These are phyloP conservation scores for Cylindrotheca closterium DNA, from an alignment of 108 stramenopile genomes.

Conservation along the genomic window DNA sequence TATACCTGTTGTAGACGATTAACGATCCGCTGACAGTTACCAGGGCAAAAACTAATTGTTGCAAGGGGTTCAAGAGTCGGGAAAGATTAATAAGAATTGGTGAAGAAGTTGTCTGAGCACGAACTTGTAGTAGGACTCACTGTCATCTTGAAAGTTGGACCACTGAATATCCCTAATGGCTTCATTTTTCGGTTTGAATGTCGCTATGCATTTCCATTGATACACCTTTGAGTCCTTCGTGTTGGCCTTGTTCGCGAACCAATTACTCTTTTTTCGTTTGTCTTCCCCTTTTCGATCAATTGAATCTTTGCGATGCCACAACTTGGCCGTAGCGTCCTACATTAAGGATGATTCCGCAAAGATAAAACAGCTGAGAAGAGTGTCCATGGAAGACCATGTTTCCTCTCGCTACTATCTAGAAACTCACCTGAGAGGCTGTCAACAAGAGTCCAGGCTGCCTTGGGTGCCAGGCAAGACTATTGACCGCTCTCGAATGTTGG, in stretches of 20 bases:
- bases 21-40: conserved; percentile 72
- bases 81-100: no score
- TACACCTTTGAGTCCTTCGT: conserved; percentile 1
- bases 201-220: conserved; percentile 24
- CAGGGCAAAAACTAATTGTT: conserved; percentile 60
- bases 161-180: conserved; percentile 81
- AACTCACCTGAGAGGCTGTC: conserved; percentile 62
- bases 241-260: conserved; percentile 5
- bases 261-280: conserved; percentile 15
- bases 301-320: conserved; percentile 25
- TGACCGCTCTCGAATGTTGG: conserved; percentile 78
- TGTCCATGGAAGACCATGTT: not conserved
- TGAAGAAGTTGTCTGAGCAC: no score
- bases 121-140: conserved; percentile 14
- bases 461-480: conserved; percentile 81
- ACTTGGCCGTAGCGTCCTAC: conserved; percentile 30
- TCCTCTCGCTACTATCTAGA: not conserved
- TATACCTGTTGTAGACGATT: conserved; percentile 67
- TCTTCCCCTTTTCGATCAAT: not conserved
- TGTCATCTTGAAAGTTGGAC: conserved; percentile 67
- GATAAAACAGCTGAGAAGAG: not conserved
- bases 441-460: conserved; percentile 59
- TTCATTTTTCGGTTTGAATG: conserved; percentile 76
- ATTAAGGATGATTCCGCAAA: not conserved
- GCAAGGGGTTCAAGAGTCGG: no score